Evolutionary conservation across 768 basidiomycete genomes (phyloP).

Genomic region (Mycena sanguinolenta): DNA sequence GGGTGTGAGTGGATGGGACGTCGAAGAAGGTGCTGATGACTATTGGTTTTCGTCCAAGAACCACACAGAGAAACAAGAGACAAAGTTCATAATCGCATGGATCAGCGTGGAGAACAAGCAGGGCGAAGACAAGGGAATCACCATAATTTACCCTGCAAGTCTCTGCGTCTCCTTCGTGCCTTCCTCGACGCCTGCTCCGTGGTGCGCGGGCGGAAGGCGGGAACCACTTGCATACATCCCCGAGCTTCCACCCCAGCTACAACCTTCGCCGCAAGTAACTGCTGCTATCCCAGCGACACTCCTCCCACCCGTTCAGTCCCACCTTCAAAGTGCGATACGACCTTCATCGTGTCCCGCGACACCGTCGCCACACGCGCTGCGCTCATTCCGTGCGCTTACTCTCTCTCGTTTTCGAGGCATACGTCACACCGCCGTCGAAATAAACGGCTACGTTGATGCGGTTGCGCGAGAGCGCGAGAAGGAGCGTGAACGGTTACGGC

Average conservation of each 20-base stretch:
- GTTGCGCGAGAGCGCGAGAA: conserved; percentile 82
- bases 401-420: conserved; percentile 65
- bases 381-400: conserved; percentile 65
- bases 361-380: conserved; percentile 50
- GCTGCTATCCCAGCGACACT: conserved; percentile 48
- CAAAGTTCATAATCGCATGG: conserved; percentile 76
- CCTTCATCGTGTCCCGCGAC: conserved; percentile 48
- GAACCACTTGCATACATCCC: conserved; percentile 69
- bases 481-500: conserved; percentile 64
- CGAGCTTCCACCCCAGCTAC: conserved; percentile 73
- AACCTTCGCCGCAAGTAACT: conserved; percentile 60
- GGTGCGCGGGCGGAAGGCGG: conserved; percentile 52
- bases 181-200: conserved; percentile 41
- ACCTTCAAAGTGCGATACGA: conserved; percentile 23
- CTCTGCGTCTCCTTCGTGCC: conserved; percentile 67
- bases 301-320: conserved; percentile 36
- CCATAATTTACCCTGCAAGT: conserved; percentile 77
- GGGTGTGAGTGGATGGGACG: conserved; percentile 70
- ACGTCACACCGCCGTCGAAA: conserved; percentile 67
- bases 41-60: conserved; percentile 38
- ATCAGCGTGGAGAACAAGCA: conserved; percentile 82
- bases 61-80: conserved; percentile 29
- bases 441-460: conserved; percentile 80
- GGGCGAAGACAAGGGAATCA: conserved; percentile 84
- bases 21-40: conserved; percentile 32